Evolutionary conservation across 2,329 filamentous ascomycete species (phyloP), one percentile per base, ranked within the genome.

Genomic region (Plectosphaerella plurivora): DNA sequence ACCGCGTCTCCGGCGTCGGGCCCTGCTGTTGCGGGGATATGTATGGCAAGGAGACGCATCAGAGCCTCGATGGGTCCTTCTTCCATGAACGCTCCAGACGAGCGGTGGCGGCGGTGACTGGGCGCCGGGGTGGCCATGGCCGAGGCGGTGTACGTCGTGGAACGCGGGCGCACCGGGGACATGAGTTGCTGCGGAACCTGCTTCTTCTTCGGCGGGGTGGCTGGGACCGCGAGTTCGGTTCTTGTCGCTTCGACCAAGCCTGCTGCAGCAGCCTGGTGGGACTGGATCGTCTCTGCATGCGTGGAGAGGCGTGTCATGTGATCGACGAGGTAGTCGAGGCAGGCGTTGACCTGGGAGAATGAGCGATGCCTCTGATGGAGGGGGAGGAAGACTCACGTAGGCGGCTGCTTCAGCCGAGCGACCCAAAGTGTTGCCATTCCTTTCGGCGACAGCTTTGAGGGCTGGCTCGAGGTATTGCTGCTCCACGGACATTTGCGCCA

Each of bases 401-500:
- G 69, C 63, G 2, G 82, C 59, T 3, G 79, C 78, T 5, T 70
- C 68, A 0, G 71, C 68, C 1, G 79, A 75, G 35, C 73, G 72
- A 10, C 65, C 65, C n/a, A 76, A 57, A 20, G 68, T 73, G 37
- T 74, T 69, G 1, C 73, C 71, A 48, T 72, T 74, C 51, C 68
- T 73, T 3, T 70, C 65, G 7, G 74, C 67, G 5, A 78, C 63
- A 0, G 72, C 68, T 51, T 69, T 68, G 6, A 82, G 67, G 1
- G 86, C 81, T 0, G 86, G 86, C 54, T 82, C 78, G 5, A 87
- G 73, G 58, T 85, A 78, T 61, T 88, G 83, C 59, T 87, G 81
- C 57, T 89, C 84, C 1, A 85, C 76, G 0, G 86, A 82, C 82
- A 90, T 89, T 56, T 87, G 82, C 7, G 85, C 81, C 2, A 90